Evolutionary conservation across 2,329 filamentous ascomycete genomes (phyloP).

Genomic region (Biscogniauxia mediterranea): DNA sequence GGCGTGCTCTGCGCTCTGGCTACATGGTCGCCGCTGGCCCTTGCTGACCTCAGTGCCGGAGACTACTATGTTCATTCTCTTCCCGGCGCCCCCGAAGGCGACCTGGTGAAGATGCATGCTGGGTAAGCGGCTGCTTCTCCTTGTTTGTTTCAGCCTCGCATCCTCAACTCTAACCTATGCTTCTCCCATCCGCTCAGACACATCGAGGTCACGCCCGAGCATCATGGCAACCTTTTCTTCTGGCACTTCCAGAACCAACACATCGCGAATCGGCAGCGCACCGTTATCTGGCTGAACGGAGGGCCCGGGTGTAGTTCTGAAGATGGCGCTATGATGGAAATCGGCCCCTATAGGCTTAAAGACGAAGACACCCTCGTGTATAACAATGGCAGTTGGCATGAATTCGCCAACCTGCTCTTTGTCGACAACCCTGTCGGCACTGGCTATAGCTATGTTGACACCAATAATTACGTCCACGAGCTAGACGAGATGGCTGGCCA

Average conservation of each 20-base stretch:
- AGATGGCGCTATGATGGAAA: slow-evolving; percentile 93
- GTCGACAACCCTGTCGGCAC: slow-evolving; percentile 97
- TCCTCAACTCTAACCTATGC: slow-evolving; percentile 11
- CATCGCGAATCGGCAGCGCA: slow-evolving; percentile 86
- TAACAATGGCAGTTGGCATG: slow-evolving; percentile 97
- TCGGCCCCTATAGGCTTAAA: slow-evolving; percentile 87
- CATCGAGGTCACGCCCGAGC: slow-evolving; percentile 80
- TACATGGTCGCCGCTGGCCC: slow-evolving; percentile 38
- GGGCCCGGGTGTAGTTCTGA: slow-evolving; percentile 96
- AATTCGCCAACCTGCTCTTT: slow-evolving; percentile 95
- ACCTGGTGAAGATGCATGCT: slow-evolving; percentile 94
- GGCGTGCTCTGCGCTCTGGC: slow-evolving; percentile 41
- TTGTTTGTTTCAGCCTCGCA: slow-evolving; percentile 10
- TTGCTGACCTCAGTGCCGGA: slow-evolving; percentile 56
- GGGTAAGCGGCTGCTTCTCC: slow-evolving; percentile 62
- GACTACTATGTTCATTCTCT: slow-evolving; percentile 89
- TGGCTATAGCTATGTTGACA: slow-evolving; percentile 93
- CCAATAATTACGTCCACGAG: slow-evolving; percentile 81
- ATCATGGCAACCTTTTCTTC: slow-evolving; percentile 95
- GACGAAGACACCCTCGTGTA: slow-evolving; percentile 68
- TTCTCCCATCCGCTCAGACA: slow-evolving; percentile 56
- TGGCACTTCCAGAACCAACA: slow-evolving; percentile 97
- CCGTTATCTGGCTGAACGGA: slow-evolving; percentile 95
- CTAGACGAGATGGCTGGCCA: slow-evolving; percentile 86
- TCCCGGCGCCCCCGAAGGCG: slow-evolving; percentile 77